A percentile compares a stretch with the other conserved stretches of the same genome.
Evolutionary conservation across 1,284 basidiomycete genomes (phyloP).

Genomic region (Malassezia sympodialis): DNA sequence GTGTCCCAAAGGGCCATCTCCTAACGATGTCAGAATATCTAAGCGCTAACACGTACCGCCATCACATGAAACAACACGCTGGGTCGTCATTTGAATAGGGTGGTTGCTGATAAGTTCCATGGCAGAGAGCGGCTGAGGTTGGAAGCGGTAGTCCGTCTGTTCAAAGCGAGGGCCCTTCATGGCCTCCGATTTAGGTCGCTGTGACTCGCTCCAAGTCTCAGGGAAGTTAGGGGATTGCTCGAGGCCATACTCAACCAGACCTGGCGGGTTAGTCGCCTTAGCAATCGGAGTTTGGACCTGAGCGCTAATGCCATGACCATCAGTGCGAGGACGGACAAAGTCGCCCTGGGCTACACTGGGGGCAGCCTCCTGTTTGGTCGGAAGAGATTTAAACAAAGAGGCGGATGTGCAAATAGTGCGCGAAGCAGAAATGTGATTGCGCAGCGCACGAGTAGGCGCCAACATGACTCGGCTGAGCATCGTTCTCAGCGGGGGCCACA

Average conservation of each 20-base stretch:
- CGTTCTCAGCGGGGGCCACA: slow-evolving; percentile 1
- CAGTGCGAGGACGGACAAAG: slow-evolving; percentile 12
- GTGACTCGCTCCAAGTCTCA: slow-evolving; percentile 22
- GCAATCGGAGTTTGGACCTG: slow-evolving; percentile 18
- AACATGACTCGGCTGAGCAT: slow-evolving; percentile 9
- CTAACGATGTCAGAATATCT: slow-evolving; percentile 51
- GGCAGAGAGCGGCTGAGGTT: slow-evolving; percentile 75
- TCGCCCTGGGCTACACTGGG: not conserved
- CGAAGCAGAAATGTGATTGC: not conserved
- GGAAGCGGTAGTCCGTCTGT: slow-evolving; percentile 70
- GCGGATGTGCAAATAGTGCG: not conserved
- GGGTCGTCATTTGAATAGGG: slow-evolving; percentile 68
- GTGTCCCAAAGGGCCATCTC: slow-evolving; percentile 83
- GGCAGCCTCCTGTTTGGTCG: not conserved
- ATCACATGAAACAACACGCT: slow-evolving; percentile 76
- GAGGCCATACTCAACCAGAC: slow-evolving; percentile 9
- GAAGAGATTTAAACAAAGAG: not conserved
- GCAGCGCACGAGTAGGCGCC: slow-evolving; percentile 4
- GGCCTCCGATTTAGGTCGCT: slow-evolving; percentile 54
- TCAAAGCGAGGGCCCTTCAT: slow-evolving; percentile 68
- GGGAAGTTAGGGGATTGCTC: slow-evolving; percentile 28
- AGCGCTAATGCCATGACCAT: not conserved
- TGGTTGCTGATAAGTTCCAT: slow-evolving; percentile 78
- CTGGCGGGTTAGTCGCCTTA: slow-evolving; percentile 21
- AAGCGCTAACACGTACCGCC: slow-evolving; percentile 51